Conservation (phyloP, 306 rosid species). For the Cucurbita maxima region DNA sequence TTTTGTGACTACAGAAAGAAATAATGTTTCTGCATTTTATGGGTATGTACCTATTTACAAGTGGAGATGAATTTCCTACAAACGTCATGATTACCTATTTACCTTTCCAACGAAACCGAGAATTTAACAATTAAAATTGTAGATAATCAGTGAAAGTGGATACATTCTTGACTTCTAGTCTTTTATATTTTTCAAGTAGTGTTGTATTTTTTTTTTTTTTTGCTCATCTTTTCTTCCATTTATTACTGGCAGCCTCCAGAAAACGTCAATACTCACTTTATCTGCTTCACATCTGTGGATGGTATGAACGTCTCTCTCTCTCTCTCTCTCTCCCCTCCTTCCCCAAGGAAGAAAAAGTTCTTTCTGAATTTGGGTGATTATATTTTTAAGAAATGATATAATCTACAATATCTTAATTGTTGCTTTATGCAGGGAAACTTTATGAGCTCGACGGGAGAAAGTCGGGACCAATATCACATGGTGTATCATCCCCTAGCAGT, state of each 20-base stretch:
- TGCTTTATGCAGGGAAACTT: conserved; percentile 38
- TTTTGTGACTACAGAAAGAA: not conserved
- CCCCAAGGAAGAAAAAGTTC: not conserved
- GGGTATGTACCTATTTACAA: not conserved
- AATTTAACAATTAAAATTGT: not conserved
- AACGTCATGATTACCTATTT: not conserved
- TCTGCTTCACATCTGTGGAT: conserved; percentile 65
- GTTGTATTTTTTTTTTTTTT: not conserved
- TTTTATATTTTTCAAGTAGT: too few relatives aligned
- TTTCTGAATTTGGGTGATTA: not conserved
- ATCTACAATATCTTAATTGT: not conserved
- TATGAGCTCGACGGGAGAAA: conserved; percentile 93
- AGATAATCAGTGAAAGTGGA: not conserved
- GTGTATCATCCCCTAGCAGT: conserved; percentile 48
- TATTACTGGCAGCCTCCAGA: conserved; percentile 47
- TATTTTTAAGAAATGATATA: not conserved
- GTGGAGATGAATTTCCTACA: not conserved
- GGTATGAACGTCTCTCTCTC: conserved; percentile 26
- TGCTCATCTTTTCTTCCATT: not conserved
- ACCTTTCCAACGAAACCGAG: not conserved
- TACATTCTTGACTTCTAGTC: not conserved
- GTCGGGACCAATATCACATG: conserved; percentile 60
- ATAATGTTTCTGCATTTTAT: not conserved
- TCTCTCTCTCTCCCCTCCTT: not conserved
- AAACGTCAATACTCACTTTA: conserved; percentile 59